These are phyloP conservation scores for Xerocomus nothofagi DNA, from an alignment of 1,284 basidiomycete genomes.

Conservation along the genomic window DNA sequence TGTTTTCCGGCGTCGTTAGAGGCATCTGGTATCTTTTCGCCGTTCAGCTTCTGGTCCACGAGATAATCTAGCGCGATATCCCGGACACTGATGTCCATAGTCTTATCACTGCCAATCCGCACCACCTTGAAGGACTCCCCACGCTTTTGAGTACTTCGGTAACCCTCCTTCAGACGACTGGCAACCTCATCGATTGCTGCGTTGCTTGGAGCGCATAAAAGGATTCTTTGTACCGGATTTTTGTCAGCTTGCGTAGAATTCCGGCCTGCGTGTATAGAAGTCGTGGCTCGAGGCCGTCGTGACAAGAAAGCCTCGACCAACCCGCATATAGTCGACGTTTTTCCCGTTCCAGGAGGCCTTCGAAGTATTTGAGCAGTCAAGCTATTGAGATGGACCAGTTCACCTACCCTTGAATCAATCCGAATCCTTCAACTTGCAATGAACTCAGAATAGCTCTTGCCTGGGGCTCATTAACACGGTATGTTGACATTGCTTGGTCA, in stretches of 20 bases:
- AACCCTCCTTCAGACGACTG: constrained; percentile 80
- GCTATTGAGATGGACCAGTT: constrained; percentile 3
- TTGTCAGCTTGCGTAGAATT: constrained; percentile 45
- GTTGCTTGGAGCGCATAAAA: constrained; percentile 97
- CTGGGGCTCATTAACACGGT: constrained; percentile 91
- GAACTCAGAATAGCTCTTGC: constrained; percentile 86
- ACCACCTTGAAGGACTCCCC: constrained; percentile 76
- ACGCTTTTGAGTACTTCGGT: constrained; percentile 58
- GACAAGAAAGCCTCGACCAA: constrained; percentile 86
- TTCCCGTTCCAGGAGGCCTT: constrained; percentile 95
- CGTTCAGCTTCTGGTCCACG: constrained; percentile 75
- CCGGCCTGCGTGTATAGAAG: constrained; percentile 50
- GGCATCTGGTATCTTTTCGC: constrained; percentile 41
- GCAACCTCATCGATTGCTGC: constrained; percentile 98
- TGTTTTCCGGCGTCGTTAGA: constrained; percentile 54
- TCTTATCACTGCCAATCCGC: constrained; percentile 80
- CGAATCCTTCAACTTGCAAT: constrained; percentile 77
- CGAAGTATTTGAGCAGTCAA: constrained; percentile 4
- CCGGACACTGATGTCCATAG: constrained; percentile 82
- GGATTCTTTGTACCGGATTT: constrained; percentile 67
- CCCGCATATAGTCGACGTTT: constrained; percentile 97
- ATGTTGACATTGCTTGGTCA: constrained; percentile 65
- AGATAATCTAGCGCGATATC: constrained; percentile 88
- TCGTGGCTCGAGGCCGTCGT: constrained; percentile 50
- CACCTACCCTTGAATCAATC: constrained; percentile 91